phyloP scores from a whole-genome alignment of 345 rosid species.

The Balakata baccata region DNA sequence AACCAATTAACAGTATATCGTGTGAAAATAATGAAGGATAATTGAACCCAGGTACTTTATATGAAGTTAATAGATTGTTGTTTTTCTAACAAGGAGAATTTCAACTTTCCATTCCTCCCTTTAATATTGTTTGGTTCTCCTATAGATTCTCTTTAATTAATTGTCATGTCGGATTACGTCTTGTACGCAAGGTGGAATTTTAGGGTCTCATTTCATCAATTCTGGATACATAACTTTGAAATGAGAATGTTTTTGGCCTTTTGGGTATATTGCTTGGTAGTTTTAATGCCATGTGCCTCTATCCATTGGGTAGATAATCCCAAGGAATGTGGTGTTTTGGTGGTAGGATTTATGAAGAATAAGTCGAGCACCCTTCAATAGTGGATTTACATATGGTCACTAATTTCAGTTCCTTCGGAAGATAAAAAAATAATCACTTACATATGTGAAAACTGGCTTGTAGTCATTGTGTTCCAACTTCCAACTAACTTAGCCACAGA shows the following conservation, averaged over 20 bases:
- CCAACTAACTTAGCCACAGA: neutral
- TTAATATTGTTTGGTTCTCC: neutral
- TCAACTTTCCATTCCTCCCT: neutral
- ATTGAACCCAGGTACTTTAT: neutral
- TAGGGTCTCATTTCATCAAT: neutral
- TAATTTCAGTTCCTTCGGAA: neutral
- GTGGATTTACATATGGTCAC: neutral
- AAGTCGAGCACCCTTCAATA: neutral
- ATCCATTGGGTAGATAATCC: neutral
- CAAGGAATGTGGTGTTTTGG: neutral
- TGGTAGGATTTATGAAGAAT: neutral
- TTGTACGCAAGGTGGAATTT: neutral
- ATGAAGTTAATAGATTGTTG: neutral
- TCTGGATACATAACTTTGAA: neutral
- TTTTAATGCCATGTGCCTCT: neutral
- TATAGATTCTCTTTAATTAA: neutral
- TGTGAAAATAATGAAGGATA: neutral
- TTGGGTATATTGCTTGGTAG: too few species aligned
- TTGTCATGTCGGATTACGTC: neutral
- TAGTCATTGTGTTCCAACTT: neutral
- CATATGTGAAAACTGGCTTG: too few species aligned
- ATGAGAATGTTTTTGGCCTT: neutral
- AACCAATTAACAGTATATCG: too few species aligned
- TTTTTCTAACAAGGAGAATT: neutral
- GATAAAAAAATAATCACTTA: too few species aligned